Evolutionary conservation across 1,139 yeast species (phyloP), one percentile per base, ranked within the genome.

Genomic region (Hansenula sp.): DNA sequence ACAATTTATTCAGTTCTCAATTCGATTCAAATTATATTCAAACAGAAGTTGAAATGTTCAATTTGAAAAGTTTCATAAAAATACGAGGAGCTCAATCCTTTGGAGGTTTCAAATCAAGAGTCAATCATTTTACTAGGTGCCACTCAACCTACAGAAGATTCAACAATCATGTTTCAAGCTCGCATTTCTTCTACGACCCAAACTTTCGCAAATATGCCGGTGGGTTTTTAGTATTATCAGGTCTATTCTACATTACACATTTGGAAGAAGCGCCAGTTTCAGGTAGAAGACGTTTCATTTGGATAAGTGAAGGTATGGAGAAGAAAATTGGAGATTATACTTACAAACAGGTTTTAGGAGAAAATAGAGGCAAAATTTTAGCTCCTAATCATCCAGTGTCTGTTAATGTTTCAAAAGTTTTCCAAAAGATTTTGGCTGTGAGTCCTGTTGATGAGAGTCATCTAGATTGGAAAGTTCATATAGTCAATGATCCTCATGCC

Each of bases 181-280:
- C 38, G 16, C 44, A 46, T 28, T 30, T 41, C 3, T 31, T 48
- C 6, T 18, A 44, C 2, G 57, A 60, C 38, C 51, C 56, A 14
- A 40, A 44, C 6, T 46, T 52, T 11, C 47, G 60, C 29, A 58
- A 52, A 33, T 53, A 53, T 29, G 43, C 55, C 9, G 59, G 55
- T 11, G 40, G 55, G 2, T 39, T 55, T 12, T 42, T 62, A 40
- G 65, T 62, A 22, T 59, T 62, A 2, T 58, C 64, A n/a, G 65
- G 66, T 0, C 66, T 75, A 1, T 70, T 86, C 50, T 81, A 84
- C 49, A 55, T 79, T 5, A 69, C 82, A 37, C 80, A 89, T 56
- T 65, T 86, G 30, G 84, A 89, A 47, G 75, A 75, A 48, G 96
- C 96, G 0, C 97, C 97, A 1, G 81, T 82, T 29, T 82, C 96